Evolutionary conservation across 2,329 filamentous ascomycete genomes (phyloP).

Genomic region (Epicoccum nigrum): DNA sequence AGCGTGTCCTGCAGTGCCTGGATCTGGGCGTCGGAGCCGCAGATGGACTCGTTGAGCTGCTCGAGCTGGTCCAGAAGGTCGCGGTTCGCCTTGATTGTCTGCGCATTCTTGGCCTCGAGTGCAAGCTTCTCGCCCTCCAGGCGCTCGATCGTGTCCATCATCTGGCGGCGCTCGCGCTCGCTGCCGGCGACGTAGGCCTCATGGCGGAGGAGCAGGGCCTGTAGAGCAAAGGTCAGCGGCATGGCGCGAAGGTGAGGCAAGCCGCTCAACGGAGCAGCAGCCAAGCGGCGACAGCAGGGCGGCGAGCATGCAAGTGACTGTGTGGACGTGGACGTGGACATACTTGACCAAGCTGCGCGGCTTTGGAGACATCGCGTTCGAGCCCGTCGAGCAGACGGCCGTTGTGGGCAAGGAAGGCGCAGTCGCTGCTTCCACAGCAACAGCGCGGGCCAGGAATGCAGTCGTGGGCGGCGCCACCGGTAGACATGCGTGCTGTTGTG

Average conservation of each 20-base stretch:
- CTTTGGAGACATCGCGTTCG: constrained; percentile 85
- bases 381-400: constrained; percentile 76
- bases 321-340: constrained; percentile 41
- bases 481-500: constrained; percentile 28
- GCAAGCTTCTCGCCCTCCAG: constrained; percentile 73
- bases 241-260: constrained; percentile 41
- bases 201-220: constrained; percentile 91
- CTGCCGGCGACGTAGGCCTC: constrained; percentile 94
- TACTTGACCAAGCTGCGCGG: constrained; percentile 92
- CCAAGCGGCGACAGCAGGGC: constrained; percentile 17
- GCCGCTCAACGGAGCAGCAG: constrained; percentile 17
- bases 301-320: constrained; percentile 32
- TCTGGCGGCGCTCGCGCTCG: constrained; percentile 78
- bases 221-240: constrained; percentile 71
- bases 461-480: constrained; percentile 26
- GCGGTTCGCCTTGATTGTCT: constrained; percentile 82
- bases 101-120: constrained; percentile 77
- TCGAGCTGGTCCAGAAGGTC: constrained; percentile 84
- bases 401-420: constrained; percentile 81
- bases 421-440: constrained; percentile 85
- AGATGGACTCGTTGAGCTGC: constrained; percentile 76
- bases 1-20: constrained; percentile 77
- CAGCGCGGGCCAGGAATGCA: constrained; percentile 58
- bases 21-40: constrained; percentile 80
- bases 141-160: constrained; percentile 74